phyloP scores from a whole-genome alignment of 768 basidiomycete species.

The Lentinula sp. region DNA sequence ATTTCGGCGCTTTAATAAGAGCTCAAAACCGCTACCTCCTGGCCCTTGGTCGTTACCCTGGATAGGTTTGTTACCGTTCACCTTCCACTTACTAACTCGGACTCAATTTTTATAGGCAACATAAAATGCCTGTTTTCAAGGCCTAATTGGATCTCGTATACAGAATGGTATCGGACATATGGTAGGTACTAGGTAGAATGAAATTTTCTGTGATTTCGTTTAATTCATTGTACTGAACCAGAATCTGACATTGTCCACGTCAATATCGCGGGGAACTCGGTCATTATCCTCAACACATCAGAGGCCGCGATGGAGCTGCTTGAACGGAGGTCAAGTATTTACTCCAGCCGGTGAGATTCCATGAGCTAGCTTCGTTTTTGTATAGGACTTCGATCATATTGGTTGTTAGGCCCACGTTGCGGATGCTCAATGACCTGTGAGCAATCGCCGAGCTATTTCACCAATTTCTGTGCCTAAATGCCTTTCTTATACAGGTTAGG shows the following conservation, averaged over 20 bases:
- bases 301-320: conserved; percentile 16
- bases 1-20: not conserved
- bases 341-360: conserved; percentile 12
- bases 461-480: not conserved
- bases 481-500: not conserved
- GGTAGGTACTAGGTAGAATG: conserved; percentile 21
- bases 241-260: conserved; percentile 2
- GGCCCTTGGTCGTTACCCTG: not conserved
- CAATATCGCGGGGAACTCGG: conserved; percentile 9
- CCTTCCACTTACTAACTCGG: not conserved
- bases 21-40: not conserved
- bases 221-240: not conserved
- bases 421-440: not conserved
- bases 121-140: conserved; percentile 22
- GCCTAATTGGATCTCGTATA: conserved; percentile 29
- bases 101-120: conserved; percentile 26
- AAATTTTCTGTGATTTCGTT: not conserved
- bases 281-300: conserved; percentile 11
- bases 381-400: not conserved
- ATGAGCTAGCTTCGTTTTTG: not conserved
- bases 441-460: not conserved
- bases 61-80: not conserved
- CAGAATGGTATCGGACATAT: conserved; percentile 30
- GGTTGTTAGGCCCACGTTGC: not conserved
- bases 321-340: conserved; percentile 13